Evolutionary conservation across 306 rosid species (phyloP).

Genomic region (Dryas alaskensis): DNA sequence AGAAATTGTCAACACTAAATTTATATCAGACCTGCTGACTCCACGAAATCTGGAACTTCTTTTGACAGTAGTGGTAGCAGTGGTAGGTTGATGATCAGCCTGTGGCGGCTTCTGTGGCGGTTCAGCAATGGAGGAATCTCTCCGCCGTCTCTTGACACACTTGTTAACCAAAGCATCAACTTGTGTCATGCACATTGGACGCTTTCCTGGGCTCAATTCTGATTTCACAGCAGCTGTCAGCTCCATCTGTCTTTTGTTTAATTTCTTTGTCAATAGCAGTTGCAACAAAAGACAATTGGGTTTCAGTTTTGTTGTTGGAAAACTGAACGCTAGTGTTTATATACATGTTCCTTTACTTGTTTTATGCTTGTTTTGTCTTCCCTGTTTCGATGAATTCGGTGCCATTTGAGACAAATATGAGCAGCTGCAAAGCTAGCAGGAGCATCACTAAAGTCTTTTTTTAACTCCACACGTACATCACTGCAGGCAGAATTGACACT

Average conservation of each 20-base stretch:
- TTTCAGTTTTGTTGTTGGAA: slow-evolving; percentile 19
- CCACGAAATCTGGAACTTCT: slow-evolving; percentile 50
- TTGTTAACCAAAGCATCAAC: slow-evolving; percentile 30
- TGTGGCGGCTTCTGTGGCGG: slow-evolving; percentile 19
- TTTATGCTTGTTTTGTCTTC: slow-evolving; percentile 28
- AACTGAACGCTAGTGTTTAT: slow-evolving; percentile 10
- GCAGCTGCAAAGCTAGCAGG: slow-evolving; percentile 28
- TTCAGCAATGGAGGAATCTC: slow-evolving; percentile 29
- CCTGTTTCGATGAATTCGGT: slow-evolving; percentile 44
- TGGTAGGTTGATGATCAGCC: slow-evolving; percentile 27
- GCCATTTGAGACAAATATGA: slow-evolving; percentile 34
- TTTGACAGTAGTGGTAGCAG: slow-evolving; percentile 24
- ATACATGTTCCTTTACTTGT: slow-evolving; percentile 29
- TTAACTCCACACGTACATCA: neutral
- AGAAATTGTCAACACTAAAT: neutral
- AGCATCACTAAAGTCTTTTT: neutral
- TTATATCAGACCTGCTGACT: slow-evolving; percentile 37
- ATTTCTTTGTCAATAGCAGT: neutral
- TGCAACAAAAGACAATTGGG: slow-evolving; percentile 23
- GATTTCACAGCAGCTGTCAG: slow-evolving; percentile 34
- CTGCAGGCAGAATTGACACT: neutral
- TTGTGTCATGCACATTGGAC: slow-evolving; percentile 40
- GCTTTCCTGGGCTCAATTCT: slow-evolving; percentile 34
- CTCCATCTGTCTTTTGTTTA: slow-evolving; percentile 39
- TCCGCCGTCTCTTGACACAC: slow-evolving; percentile 51